Evolutionary conservation across 768 basidiomycete genomes (phyloP).

Genomic region (Termitomyces eurrhizus): DNA sequence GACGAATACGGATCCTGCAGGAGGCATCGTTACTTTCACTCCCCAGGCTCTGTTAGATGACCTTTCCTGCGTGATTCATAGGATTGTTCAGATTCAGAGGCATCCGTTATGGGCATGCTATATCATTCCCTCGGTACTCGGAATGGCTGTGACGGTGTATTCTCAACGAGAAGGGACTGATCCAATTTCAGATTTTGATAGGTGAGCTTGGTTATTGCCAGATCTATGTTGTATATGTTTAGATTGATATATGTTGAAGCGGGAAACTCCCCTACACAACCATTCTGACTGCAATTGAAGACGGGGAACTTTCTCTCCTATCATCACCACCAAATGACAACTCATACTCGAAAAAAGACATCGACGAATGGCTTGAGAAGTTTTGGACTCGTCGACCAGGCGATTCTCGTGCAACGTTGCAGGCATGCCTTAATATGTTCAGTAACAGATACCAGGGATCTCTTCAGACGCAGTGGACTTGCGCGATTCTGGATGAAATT

Average conservation of each 20-base stretch:
- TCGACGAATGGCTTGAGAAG: conserved; percentile 35
- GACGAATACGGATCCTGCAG: conserved; percentile 27
- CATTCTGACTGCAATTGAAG: conserved; percentile 47
- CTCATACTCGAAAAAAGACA: conserved; percentile 15
- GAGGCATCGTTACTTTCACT: conserved; percentile 74
- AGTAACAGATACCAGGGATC: conserved; percentile 31
- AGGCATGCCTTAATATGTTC: conserved; percentile 39
- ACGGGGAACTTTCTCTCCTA: conserved; percentile 52
- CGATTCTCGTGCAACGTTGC: conserved; percentile 38
- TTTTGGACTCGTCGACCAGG: conserved; percentile 26
- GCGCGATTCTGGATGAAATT: conserved; percentile 44
- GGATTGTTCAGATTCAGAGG: conserved; percentile 47
- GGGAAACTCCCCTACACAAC: conserved; percentile 33
- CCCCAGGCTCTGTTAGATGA: conserved; percentile 55
- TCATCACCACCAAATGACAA: conserved; percentile 38
- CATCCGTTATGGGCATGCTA: conserved; percentile 71
- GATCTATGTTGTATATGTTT: neutral
- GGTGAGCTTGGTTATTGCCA: conserved; percentile 25
- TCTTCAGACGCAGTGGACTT: conserved; percentile 27
- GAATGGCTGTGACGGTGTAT: conserved; percentile 42
- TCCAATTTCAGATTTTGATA: conserved; percentile 35
- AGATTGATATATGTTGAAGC: conserved; percentile 21
- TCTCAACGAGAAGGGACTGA: conserved; percentile 29
- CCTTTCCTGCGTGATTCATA: conserved; percentile 40
- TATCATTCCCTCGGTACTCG: conserved; percentile 61